phyloP scores from a whole-genome alignment of 495 filamentous ascomycete species.

The Penicillium samsonianum region DNA sequence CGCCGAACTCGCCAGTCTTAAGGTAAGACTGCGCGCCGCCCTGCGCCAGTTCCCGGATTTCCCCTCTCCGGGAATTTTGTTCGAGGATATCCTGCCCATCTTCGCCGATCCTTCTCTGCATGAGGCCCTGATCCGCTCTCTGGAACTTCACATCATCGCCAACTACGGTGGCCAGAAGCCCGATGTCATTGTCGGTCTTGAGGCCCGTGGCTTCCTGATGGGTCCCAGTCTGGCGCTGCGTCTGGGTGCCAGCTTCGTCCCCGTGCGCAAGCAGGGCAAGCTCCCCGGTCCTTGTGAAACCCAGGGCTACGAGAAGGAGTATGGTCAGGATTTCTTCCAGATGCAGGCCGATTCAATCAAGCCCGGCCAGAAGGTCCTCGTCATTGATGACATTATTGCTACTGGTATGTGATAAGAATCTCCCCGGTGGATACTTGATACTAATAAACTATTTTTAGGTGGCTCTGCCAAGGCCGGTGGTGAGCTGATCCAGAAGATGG shows the following conservation, averaged over 20 bases:
- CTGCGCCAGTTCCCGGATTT: conserved; percentile 88
- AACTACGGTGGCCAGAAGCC: conserved; percentile 58
- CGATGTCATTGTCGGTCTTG: conserved; percentile 90
- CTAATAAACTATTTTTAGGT: conserved; percentile 52
- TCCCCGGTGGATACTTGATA: neutral
- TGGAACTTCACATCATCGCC: conserved; percentile 77
- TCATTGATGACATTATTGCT: conserved; percentile 98
- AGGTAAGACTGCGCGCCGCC: conserved; percentile 67
- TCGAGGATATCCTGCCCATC: conserved; percentile 97
- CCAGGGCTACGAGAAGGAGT: conserved; percentile 90
- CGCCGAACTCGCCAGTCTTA: conserved; percentile 92
- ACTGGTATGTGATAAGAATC: conserved; percentile 66
- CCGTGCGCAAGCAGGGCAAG: conserved; percentile 95
- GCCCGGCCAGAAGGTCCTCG: conserved; percentile 82
- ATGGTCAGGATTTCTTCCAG: conserved; percentile 94
- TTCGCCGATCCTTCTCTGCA: conserved; percentile 82
- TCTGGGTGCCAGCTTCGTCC: conserved; percentile 86
- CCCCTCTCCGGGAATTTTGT: conserved; percentile 89
- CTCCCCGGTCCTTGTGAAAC: conserved; percentile 85
- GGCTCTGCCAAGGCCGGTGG: conserved; percentile 90
- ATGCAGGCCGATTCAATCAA: conserved; percentile 86
- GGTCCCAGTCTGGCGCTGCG: conserved; percentile 86
- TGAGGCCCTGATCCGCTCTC: conserved; percentile 74
- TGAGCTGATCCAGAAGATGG: conserved; percentile 78
- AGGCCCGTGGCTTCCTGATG: conserved; percentile 94